phyloP scores from a whole-genome alignment of 305 asterid genomes.

The Lippia alba region DNA sequence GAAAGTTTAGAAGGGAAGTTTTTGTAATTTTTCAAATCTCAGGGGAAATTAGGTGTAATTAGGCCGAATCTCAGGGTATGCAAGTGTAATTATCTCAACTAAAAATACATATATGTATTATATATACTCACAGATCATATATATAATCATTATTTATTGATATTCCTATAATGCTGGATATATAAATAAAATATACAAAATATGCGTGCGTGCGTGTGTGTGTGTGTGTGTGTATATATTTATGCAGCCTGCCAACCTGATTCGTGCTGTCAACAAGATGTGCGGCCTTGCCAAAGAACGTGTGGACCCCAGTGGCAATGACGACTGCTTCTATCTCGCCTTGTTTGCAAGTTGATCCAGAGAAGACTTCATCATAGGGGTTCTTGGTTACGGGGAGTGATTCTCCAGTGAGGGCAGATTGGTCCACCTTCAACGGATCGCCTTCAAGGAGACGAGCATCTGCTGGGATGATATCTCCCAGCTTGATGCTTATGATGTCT shows the following conservation, averaged over 20 bases:
- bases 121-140: too few species aligned
- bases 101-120: too few species aligned
- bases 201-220: too few species aligned
- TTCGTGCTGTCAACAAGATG: constrained; percentile 66
- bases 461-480: constrained; percentile 61
- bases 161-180: too few species aligned
- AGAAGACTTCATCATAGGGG: constrained; percentile 57
- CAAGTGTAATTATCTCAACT: too few species aligned
- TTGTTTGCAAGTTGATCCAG: constrained; percentile 68
- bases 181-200: too few species aligned
- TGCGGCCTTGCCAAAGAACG: constrained; percentile 71
- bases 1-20: too few species aligned
- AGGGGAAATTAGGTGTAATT: too few species aligned
- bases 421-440: constrained; percentile 57
- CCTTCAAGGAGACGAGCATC: constrained; percentile 70
- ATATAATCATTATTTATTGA: too few species aligned
- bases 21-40: too few species aligned
- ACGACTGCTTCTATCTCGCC: constrained; percentile 66
- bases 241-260: constrained; percentile 36
- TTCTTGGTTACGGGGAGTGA: constrained; percentile 61
- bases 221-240: too few species aligned
- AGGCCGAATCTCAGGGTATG: too few species aligned
- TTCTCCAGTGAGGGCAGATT: constrained; percentile 61
- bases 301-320: constrained; percentile 66
- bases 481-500: constrained; percentile 61